Evolutionary conservation across 257 asterid genomes (phyloP).

Genomic region (Nemophila menziesii): DNA sequence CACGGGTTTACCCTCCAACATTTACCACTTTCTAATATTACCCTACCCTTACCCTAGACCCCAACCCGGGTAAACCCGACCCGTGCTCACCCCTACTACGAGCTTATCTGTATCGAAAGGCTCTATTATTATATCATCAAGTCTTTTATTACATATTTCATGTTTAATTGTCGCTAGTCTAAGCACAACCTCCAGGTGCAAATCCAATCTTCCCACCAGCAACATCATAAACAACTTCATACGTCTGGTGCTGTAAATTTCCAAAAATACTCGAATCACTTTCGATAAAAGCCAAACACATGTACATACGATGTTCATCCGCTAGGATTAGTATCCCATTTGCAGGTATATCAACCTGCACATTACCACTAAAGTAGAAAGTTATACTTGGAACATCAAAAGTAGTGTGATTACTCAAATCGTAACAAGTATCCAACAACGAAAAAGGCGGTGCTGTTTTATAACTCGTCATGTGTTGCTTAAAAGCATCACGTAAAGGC

Average conservation of each 20-base stretch:
- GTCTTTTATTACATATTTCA: too few relatives aligned
- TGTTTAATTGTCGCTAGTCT: too few relatives aligned
- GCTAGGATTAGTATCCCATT: constrained; percentile 20
- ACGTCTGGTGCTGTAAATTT: constrained; percentile 59
- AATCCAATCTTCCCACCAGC: too few relatives aligned
- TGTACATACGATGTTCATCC: constrained; percentile 6
- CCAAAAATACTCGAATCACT: constrained; percentile 42
- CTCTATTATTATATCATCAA: too few relatives aligned
- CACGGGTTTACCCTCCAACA: too few relatives aligned
- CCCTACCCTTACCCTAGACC: too few relatives aligned
- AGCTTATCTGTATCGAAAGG: too few relatives aligned
- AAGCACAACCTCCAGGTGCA: too few relatives aligned
- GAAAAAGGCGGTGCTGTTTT: constrained; percentile 34
- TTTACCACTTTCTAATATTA: too few relatives aligned
- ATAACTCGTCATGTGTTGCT: constrained; percentile 33
- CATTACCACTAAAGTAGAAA: constrained; percentile 37
- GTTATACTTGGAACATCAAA: constrained; percentile 34
- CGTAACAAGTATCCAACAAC: constrained; percentile 58
- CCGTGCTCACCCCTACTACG: too few relatives aligned
- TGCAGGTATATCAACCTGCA: constrained; percentile 25
- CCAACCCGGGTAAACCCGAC: too few relatives aligned
- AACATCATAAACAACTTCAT: too few relatives aligned
- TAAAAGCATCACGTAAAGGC: constrained; percentile 29
- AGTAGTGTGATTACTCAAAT: constrained; percentile 25
- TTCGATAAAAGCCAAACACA: constrained; percentile 59